Evolutionary conservation across 306 rosid genomes (phyloP).

Genomic region (Quercus alba): DNA sequence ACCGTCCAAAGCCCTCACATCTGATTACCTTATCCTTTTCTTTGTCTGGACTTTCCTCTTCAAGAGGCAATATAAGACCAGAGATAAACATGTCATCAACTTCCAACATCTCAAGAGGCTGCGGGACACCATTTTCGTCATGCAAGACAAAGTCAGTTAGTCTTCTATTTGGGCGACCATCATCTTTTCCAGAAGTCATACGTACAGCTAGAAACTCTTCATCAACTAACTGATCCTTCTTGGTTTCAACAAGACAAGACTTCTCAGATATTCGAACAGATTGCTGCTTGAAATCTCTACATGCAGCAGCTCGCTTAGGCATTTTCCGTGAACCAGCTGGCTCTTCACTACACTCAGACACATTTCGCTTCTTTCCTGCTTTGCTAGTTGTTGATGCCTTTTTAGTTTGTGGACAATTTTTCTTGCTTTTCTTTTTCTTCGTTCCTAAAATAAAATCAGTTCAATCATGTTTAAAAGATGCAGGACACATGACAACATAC

Average conservation of each 20-base stretch:
- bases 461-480: neutral
- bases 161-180: conserved; percentile 66
- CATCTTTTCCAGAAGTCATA: conserved; percentile 55
- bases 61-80: conserved; percentile 67
- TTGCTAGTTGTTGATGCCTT: conserved; percentile 28
- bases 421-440: conserved; percentile 25
- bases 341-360: conserved; percentile 40
- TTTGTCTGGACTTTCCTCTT: conserved; percentile 50
- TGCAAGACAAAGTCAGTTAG: conserved; percentile 73
- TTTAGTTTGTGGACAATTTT: conserved; percentile 16
- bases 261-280: conserved; percentile 46
- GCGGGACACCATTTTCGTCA: conserved; percentile 56
- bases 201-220: conserved; percentile 66
- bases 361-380: conserved; percentile 53
- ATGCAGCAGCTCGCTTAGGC: conserved; percentile 90
- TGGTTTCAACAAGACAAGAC: conserved; percentile 45
- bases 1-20: conserved; percentile 85
- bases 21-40: conserved; percentile 61
- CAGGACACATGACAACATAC: neutral
- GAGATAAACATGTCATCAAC: conserved; percentile 63
- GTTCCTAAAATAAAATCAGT: conserved; percentile 23
- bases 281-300: conserved; percentile 63
- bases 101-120: conserved; percentile 81
- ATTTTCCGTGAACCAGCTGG: conserved; percentile 51
- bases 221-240: conserved; percentile 56